Evolutionary conservation across 208 protist genomes (phyloP).

Genomic region (Lotmaria passim): DNA sequence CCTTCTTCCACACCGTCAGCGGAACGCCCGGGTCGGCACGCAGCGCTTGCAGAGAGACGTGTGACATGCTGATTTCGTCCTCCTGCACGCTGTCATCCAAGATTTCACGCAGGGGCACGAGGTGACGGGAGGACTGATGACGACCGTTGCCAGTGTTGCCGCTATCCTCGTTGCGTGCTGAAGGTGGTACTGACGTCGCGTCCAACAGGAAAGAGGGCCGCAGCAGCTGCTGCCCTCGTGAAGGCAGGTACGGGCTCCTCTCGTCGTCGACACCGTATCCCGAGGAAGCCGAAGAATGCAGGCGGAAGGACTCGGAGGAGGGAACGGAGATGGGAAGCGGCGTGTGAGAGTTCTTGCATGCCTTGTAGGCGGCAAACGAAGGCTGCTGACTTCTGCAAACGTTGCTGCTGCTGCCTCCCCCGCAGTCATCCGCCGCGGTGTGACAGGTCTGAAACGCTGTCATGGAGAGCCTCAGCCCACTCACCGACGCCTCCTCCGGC

Average conservation of each 20-base stretch:
- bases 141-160: too few species aligned
- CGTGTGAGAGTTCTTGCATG: too few species aligned
- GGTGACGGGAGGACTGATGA: not conserved
- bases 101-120: conserved; percentile 1
- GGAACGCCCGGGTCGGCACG: not conserved
- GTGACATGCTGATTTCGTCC: conserved; percentile 1
- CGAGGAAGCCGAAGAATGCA: conserved; percentile 4
- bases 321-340: not conserved
- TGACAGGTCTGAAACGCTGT: too few species aligned
- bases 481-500: too few species aligned
- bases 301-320: conserved; percentile 2
- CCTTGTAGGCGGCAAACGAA: not conserved
- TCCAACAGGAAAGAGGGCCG: not conserved
- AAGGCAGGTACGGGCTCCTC: not conserved
- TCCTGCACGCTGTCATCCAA: not conserved
- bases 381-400: not conserved
- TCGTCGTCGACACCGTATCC: conserved; percentile 1
- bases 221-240: not conserved
- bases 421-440: not conserved
- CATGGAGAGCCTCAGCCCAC: too few species aligned
- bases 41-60: not conserved
- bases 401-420: not conserved
- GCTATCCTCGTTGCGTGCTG: not conserved
- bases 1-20: not conserved
- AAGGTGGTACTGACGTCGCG: not conserved